phyloP scores from a whole-genome alignment of 2,329 filamentous ascomycete genomes.

The Lecanicillium sp. region DNA sequence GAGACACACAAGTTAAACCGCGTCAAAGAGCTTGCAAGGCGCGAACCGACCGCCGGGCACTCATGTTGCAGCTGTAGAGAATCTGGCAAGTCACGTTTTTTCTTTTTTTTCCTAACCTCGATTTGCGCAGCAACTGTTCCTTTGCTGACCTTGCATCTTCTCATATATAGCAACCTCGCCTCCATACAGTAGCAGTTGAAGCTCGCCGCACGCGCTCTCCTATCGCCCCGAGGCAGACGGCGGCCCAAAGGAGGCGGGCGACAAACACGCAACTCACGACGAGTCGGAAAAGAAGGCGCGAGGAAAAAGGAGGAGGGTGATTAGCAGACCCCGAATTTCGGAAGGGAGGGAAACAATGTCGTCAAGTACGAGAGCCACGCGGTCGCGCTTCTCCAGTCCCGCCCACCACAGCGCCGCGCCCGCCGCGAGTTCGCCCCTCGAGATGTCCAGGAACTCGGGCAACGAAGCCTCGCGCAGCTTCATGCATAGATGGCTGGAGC shows the following conservation, averaged over 20 bases:
- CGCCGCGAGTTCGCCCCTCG: conserved; percentile 26
- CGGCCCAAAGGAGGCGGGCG: neutral
- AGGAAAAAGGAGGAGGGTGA: conserved; percentile 15
- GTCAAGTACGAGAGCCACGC: conserved; percentile 42
- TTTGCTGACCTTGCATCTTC: neutral
- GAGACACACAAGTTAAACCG: conserved; percentile 1
- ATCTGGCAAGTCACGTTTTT: conserved; percentile 5
- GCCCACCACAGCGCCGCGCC: conserved; percentile 24
- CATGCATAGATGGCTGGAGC: conserved; percentile 55
- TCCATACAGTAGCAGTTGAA: neutral
- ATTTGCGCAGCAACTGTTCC: neutral
- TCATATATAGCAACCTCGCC: neutral
- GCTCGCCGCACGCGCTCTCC: neutral
- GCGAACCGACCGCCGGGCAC: neutral
- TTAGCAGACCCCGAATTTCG: conserved; percentile 5
- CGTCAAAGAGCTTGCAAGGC: conserved; percentile 8
- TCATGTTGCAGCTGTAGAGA: neutral
- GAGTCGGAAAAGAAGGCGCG: neutral
- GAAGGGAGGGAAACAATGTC: conserved; percentile 34
- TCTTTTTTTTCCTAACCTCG: too few relatives aligned
- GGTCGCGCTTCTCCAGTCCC: conserved; percentile 54
- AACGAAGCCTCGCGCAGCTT: conserved; percentile 39
- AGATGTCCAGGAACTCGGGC: conserved; percentile 31
- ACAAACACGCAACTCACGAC: neutral
- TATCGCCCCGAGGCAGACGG: neutral